Evolutionary conservation across 345 rosid genomes (phyloP), one percentile per base, ranked within the genome.

Genomic region (Syzygium grande): DNA sequence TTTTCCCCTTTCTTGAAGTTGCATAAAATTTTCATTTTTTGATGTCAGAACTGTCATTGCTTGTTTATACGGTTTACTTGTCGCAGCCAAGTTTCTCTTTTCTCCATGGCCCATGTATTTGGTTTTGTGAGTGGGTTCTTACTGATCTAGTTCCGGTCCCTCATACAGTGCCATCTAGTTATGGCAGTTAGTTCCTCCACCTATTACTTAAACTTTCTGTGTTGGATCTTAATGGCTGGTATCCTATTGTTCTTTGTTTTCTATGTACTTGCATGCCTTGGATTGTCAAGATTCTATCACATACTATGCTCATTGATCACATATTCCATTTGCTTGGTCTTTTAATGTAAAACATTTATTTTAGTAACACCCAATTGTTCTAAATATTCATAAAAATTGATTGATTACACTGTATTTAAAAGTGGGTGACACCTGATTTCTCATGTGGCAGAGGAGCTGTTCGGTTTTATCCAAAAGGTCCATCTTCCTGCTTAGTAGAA

Each of bases 401-500:
- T 73, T 73, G 83, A 73, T 73, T 73, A 38, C 49, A 73, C 83
- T 73, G 10, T 19, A 73, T n/a, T 61, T 19, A 73, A 73, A 17
- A 38, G 49, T 23, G 63, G 63, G 63, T 73, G 27, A 73, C 83
- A 38, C 46, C 73, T 65, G 68, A 87, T 87, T 86, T 87, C 51
- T 89, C 87, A 55, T 84, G 54, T 89, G 43, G 92, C 94, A 95
- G 98, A 90, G 98, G 97, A 29, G 94, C 95, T 87, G 97, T 95
- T 89, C 95, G 99, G 43, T 97, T 97, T 92, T 95, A 90, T 88
- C 99, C 98, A 4, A 93, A 90, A 90, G 98, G 98, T 83, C 92
- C 96, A n/a, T 91, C 93, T 55, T 93, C 97, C 49, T 97, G 98
- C 87, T 52, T 87, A 11, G 92, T 97, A 87, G 98, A 95, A 92